Conservation (phyloP, 805 yeast genomes). For the Ogataea wickerhamii region DNA sequence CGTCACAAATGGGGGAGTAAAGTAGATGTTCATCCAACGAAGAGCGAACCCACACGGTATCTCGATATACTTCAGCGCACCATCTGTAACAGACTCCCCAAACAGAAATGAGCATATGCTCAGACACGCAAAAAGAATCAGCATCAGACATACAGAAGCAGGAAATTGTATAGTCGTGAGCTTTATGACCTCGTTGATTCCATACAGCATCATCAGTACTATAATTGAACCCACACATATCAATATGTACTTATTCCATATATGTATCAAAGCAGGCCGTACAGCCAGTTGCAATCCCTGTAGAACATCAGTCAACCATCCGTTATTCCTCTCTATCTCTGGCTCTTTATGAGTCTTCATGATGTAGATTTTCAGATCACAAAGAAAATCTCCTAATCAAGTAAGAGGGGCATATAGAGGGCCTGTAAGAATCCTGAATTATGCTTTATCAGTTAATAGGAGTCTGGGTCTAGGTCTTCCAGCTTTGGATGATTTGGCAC, state of each 20-base stretch:
- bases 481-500: too few species aligned
- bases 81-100: conserved; percentile 33
- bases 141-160: conserved; percentile 68
- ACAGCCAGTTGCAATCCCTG: conserved; percentile 5
- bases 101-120: conserved; percentile 35
- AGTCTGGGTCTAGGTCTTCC: too few species aligned
- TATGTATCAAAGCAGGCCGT: conserved; percentile 25
- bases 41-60: conserved; percentile 67
- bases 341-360: too few species aligned
- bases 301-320: neutral
- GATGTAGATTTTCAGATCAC: too few species aligned
- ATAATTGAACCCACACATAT: conserved; percentile 48
- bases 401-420: conserved; percentile 4
- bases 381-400: conserved; percentile 3
- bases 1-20: conserved; percentile 72
- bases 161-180: conserved; percentile 56
- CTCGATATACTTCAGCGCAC: conserved; percentile 37
- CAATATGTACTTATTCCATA: conserved; percentile 42
- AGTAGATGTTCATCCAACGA: conserved; percentile 75
- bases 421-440: too few species aligned
- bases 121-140: conserved; percentile 49
- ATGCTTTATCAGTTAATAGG: too few species aligned
- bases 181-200: conserved; percentile 45
- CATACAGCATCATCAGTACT: conserved; percentile 47
- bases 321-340: neutral